Base-by-base conservation (phyloP, 2,329 filamentous ascomycete species). In the Colletotrichum lupini region DNA sequence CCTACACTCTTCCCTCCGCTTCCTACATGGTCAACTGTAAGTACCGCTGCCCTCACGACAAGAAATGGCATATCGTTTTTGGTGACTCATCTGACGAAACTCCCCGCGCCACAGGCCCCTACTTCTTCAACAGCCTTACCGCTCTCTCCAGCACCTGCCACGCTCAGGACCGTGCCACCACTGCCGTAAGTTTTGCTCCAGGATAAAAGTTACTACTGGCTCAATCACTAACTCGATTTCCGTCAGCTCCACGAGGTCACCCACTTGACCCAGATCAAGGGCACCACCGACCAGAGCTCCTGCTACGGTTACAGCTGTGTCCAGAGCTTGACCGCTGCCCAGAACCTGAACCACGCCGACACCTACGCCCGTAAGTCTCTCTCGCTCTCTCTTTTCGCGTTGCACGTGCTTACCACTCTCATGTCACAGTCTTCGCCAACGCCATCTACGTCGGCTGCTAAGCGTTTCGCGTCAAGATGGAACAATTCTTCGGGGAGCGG, bases 291-390 rank as follows among this genome's bases (percentile, higher is more conserved):
- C 77, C 83, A 87, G 65, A 87, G 84, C 30, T 69, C 66, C 4
- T 90, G 90, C 32, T 93, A 92, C 77, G 79, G 84, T 3, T 85
- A 89, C 69, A 84, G 82, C 55, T 90, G 89, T 60, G 87, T 90
- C 73, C 76, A 80, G 16, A 77, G 81, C 6, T 79, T 93, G 74
- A 83, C 81, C 6, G 83, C 84, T 0, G 76, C 80, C 4, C 80
- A 88, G 77, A 90, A 91, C 62, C 78, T 93, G 9, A 84, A 86
- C 77, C 92, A 93, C 75, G 92, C 92, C n/a, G 92, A 93, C 78
- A 88, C 87, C 0, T 92, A 85, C 64, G 32, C 37, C 46, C 60
- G 30, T 52, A 5, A 5, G 35, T 14, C 35, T 42, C 35, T 16
- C 1, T 5, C 14, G 35, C 14, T 12, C 2, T 16, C 30, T 11